These are phyloP conservation scores for Podospora appendiculata DNA, from an alignment of 495 filamentous ascomycete genomes.

Conservation along the genomic window DNA sequence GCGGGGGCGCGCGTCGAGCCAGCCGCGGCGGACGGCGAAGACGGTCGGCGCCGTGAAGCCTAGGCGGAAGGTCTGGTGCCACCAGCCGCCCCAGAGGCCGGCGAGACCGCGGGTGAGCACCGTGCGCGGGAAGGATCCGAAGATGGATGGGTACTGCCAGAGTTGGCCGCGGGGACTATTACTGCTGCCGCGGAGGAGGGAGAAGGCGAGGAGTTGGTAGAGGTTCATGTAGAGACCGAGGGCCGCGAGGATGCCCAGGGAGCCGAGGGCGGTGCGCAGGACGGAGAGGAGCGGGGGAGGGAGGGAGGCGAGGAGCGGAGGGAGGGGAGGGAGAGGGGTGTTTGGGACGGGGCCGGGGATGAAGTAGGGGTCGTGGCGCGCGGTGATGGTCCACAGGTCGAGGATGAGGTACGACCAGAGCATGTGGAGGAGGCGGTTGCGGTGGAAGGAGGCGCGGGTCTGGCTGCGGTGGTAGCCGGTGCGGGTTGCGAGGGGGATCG, in stretches of 20 bases:
- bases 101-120: constrained; percentile 60
- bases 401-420: constrained; percentile 52
- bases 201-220: constrained; percentile 36
- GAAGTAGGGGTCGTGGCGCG: constrained; percentile 74
- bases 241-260: constrained; percentile 43
- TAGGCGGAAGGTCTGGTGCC: constrained; percentile 80
- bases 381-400: constrained; percentile 57
- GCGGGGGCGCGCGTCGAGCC: background rate
- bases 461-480: constrained; percentile 27
- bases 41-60: constrained; percentile 54
- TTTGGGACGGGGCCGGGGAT: constrained; percentile 29
- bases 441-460: constrained; percentile 39
- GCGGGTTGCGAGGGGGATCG: constrained; percentile 13
- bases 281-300: constrained; percentile 30
- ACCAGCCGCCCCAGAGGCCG: constrained; percentile 78
- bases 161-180: constrained; percentile 45
- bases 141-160: constrained; percentile 59
- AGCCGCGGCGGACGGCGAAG: constrained; percentile 30
- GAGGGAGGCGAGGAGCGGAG: constrained; percentile 35
- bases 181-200: constrained; percentile 26
- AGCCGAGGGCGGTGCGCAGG: constrained; percentile 44
- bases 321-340: constrained; percentile 22
- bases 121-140: constrained; percentile 43
- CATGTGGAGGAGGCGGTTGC: constrained; percentile 36
- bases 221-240: constrained; percentile 40